Base-by-base conservation (phyloP, 1,284 basidiomycete species). In the Leccinum ponderosum region DNA sequence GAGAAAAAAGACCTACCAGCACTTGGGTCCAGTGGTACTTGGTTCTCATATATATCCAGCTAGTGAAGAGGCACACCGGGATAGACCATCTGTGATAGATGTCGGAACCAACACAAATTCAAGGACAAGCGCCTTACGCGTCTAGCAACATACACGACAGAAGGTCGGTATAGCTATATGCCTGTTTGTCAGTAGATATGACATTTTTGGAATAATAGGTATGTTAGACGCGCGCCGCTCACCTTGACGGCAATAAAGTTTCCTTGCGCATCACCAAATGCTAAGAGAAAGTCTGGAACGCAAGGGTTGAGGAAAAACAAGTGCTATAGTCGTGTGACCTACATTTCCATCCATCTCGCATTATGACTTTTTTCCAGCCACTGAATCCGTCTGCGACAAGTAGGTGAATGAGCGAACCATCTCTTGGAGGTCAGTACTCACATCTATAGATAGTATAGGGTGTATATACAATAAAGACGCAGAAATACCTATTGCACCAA, bases 121-220 rank as follows among this genome's bases (percentile, higher is more conserved):
- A 20, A 20, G 29, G n/a, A 22, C 44, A 14, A 35, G 11, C n/a
- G 15, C 77, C 84, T 69, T 70, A 91, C 83, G 91, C 88, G 70
- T 93, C 90, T 55, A 95, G 86, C n/a, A 95, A 81, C 90, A 93
- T 92, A 70, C 90, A 92, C 0, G 92, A 94, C 27, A 95, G 77
- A 3, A 95, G 79, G 62, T 91, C 91, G 50, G 93, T 94, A 77
- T 92, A 94, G 73, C 88, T 80, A 72, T 90, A 95, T 12, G 93
- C 91, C 83, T 87, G 59, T 55, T 52, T 0, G 3, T 14, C 27
- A 44, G 50, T 12, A 25, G n/a, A 56, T 27, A 39, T 25, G 51
- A 33, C 37, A 29, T 7, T 17, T 56, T 33, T 55, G 33, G 54
- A 39, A 56, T n/a, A 42, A 17, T 48, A 8, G 6, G 20, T 5